Percentiles rank a stretch among this genome's conserved stretches.
Conservation (phyloP, 2,329 filamentous ascomycete genomes). For the Aspergillus transmontanensis region DNA sequence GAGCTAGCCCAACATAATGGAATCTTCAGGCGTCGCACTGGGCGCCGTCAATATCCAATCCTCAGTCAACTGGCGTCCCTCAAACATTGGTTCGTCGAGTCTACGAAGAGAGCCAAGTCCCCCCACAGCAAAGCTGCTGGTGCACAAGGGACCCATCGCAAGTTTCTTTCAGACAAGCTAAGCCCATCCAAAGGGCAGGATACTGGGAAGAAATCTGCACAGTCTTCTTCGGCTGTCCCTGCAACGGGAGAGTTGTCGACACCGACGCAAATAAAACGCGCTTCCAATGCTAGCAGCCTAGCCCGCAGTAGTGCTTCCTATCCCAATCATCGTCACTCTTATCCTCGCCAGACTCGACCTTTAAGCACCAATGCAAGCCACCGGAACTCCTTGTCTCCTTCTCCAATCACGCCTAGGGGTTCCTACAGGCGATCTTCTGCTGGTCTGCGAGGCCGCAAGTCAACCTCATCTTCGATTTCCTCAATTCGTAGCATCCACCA, state of each 20-base stretch:
- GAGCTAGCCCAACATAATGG: constrained; percentile 62
- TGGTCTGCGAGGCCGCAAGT: constrained; percentile 87
- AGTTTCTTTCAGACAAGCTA: constrained; percentile 42
- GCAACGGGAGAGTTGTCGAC: constrained; percentile 33
- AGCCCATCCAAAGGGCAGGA: constrained; percentile 44
- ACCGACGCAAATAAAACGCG: constrained; percentile 42
- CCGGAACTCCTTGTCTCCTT: constrained; percentile 81
- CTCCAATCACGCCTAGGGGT: constrained; percentile 83
- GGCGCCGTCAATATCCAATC: constrained; percentile 63
- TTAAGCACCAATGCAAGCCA: constrained; percentile 40
- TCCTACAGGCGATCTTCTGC: constrained; percentile 80
- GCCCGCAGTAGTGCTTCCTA: constrained; percentile 47
- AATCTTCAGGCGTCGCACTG: constrained; percentile 56
- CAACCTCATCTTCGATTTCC: constrained; percentile 91
- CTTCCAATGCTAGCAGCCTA: constrained; percentile 45
- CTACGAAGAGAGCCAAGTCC: constrained; percentile 63
- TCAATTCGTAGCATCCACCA: constrained; percentile 90
- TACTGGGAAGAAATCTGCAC: constrained; percentile 29
- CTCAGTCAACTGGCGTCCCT: constrained; percentile 68
- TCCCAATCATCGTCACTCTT: constrained; percentile 45
- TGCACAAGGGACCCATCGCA: constrained; percentile 33
- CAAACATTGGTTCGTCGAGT: constrained; percentile 74
- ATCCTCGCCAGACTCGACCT: constrained; percentile 39
- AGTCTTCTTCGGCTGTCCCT: constrained; percentile 26
- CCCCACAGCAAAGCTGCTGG: constrained; percentile 46